phyloP scores from a whole-genome alignment of 23 red algal species.

The Gracilaria domingensis region DNA sequence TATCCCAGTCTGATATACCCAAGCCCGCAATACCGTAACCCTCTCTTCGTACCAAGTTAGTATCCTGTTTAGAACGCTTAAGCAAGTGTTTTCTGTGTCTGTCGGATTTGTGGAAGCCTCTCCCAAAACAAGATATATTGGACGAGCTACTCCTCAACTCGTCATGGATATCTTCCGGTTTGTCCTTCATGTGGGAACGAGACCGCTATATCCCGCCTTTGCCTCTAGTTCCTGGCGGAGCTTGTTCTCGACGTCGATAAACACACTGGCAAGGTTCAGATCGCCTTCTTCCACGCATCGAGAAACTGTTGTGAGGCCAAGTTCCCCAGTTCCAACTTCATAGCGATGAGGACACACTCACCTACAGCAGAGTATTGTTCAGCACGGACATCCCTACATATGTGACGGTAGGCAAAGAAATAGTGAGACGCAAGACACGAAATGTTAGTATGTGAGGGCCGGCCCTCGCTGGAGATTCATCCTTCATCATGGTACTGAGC shows the following conservation, averaged over 20 bases:
- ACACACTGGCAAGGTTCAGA: conserved; percentile 30
- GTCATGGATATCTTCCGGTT: background rate
- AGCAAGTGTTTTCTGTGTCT: conserved; percentile 17
- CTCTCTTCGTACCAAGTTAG: conserved; percentile 3
- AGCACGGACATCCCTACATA: conserved; percentile 35
- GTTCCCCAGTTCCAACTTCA: conserved; percentile 30
- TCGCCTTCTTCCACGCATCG: conserved; percentile 63
- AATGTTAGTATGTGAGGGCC: too few relatives aligned
- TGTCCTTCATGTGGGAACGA: conserved; percentile 1
- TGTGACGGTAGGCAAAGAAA: conserved; percentile 49
- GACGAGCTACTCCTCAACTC: conserved; percentile 1
- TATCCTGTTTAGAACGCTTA: conserved; percentile 8
- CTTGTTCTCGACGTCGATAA: conserved; percentile 52
- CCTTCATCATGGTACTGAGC: too few relatives aligned
- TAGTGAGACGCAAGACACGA: too few relatives aligned
- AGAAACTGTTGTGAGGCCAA: conserved; percentile 37
- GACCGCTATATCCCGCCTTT: conserved; percentile 37
- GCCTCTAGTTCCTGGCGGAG: conserved; percentile 33
- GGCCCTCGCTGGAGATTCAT: too few relatives aligned
- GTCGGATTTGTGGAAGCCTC: conserved; percentile 15
- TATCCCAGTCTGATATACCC: conserved; percentile 43
- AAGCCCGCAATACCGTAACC: conserved; percentile 23
- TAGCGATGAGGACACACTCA: conserved; percentile 59
- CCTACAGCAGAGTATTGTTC: conserved; percentile 53
- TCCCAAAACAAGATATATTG: conserved; percentile 31